Percentiles rank a stretch among this genome's conserved stretches.
These are phyloP conservation scores for Diaporthe humulicola DNA, from an alignment of 2,329 filamentous ascomycete species.

Conservation along the genomic window DNA sequence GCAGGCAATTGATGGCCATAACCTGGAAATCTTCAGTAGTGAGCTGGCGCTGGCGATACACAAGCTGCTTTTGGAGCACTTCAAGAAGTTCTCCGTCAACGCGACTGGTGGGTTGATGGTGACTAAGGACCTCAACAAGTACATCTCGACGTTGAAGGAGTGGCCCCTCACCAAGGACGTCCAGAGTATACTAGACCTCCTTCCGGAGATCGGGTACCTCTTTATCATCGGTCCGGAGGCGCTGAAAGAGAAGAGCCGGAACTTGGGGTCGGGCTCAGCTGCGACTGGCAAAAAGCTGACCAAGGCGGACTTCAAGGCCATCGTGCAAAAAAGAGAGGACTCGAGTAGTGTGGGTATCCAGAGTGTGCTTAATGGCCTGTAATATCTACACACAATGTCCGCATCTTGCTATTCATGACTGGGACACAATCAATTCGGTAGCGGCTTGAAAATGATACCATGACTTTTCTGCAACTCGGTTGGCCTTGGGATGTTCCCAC, in stretches of 20 bases:
- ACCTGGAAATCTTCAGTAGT: conserved; percentile 84
- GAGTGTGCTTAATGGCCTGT: conserved; percentile 79
- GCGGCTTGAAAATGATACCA: conserved; percentile 41
- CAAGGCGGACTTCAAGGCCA: conserved; percentile 83
- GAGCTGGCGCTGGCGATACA: conserved; percentile 88
- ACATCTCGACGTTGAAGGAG: conserved; percentile 85
- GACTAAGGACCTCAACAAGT: conserved; percentile 94
- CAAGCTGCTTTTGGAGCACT: conserved; percentile 86
- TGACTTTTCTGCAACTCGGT: conserved; percentile 15
- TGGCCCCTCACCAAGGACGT: conserved; percentile 83
- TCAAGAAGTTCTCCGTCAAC: conserved; percentile 94
- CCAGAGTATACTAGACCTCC: conserved; percentile 80
- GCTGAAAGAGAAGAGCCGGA: conserved; percentile 77
- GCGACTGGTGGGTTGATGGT: conserved; percentile 95
- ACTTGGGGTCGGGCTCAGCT: conserved; percentile 60
- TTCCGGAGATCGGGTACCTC: conserved; percentile 93
- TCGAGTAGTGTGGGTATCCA: conserved; percentile 85
- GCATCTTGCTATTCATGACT: not conserved
- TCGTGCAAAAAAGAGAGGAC: conserved; percentile 89
- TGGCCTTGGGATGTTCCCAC: not conserved
- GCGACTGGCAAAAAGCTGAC: conserved; percentile 66
- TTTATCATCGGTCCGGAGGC: conserved; percentile 93
- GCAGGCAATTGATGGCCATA: conserved; percentile 83
- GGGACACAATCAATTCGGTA: conserved; percentile 1
- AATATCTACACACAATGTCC: conserved; percentile 31